phyloP scores from a whole-genome alignment of 371 early-diverging fungal species.

The Mortierella sp. region DNA sequence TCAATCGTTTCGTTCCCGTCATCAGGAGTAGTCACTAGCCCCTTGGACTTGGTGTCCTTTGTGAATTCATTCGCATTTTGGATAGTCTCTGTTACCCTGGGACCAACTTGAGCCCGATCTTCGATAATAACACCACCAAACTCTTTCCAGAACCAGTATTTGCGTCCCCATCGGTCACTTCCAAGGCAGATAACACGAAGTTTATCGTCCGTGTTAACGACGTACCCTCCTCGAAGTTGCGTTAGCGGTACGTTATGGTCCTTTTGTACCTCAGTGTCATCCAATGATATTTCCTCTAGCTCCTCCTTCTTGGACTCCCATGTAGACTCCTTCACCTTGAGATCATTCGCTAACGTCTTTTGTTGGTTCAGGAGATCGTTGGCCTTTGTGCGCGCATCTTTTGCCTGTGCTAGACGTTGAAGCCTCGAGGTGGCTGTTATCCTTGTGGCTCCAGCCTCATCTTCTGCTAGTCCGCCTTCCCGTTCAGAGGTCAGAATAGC shows the following conservation, averaged over 20 bases:
- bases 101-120: conserved; percentile 44
- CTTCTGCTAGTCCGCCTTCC: conserved; percentile 29
- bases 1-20: neutral
- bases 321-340: conserved; percentile 37
- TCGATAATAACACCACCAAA: conserved; percentile 56
- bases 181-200: conserved; percentile 45
- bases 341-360: conserved; percentile 35
- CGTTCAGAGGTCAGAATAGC: conserved; percentile 33
- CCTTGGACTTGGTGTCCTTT: neutral
- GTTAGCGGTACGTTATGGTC: conserved; percentile 49
- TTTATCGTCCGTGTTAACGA: conserved; percentile 43
- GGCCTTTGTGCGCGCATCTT: conserved; percentile 37
- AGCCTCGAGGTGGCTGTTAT: conserved; percentile 23
- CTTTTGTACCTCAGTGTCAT: conserved; percentile 46
- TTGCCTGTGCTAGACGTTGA: conserved; percentile 48
- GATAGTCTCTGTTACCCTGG: conserved; percentile 1
- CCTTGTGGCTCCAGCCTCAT: conserved; percentile 17
- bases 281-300: conserved; percentile 32
- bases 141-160: conserved; percentile 56
- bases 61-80: neutral
- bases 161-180: conserved; percentile 55
- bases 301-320: conserved; percentile 53
- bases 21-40: neutral
- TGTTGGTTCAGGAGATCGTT: conserved; percentile 41
- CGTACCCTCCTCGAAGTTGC: conserved; percentile 50